Conservation (phyloP, 2,329 filamentous ascomycete genomes). For the Scedosporium aurantiacum region DNA sequence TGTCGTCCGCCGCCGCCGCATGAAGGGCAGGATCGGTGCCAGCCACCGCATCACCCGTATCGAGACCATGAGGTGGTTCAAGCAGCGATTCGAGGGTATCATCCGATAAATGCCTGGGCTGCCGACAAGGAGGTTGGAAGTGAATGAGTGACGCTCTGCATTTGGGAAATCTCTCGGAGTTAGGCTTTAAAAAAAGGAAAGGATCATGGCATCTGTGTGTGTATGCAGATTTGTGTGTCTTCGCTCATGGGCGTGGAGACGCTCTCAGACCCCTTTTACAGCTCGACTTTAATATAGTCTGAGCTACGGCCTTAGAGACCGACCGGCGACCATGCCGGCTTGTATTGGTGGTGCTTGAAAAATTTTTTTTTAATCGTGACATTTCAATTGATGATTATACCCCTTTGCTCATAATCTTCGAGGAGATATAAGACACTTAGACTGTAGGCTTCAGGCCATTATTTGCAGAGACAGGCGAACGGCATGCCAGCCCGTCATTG, state of each 20-base stretch:
- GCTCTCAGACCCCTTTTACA: slow-evolving; percentile 28
- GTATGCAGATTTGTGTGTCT: slow-evolving; percentile 28
- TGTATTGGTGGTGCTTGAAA: slow-evolving; percentile 20
- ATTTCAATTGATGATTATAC: slow-evolving; percentile 9
- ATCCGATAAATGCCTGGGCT: slow-evolving; percentile 65
- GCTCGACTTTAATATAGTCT: slow-evolving; percentile 45
- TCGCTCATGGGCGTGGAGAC: slow-evolving; percentile 13
- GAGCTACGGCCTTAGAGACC: slow-evolving; percentile 62
- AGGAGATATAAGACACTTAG: neutral
- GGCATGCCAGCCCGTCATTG: too few relatives aligned
- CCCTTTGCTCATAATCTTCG: neutral
- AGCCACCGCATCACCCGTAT: slow-evolving; percentile 86
- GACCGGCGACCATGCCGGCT: slow-evolving; percentile 60
- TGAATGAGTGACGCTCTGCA: slow-evolving; percentile 13
- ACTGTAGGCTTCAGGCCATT: neutral
- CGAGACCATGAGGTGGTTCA: slow-evolving; percentile 97
- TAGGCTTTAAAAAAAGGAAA: slow-evolving; percentile 16
- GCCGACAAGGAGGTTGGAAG: slow-evolving; percentile 7
- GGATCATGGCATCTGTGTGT: slow-evolving; percentile 14
- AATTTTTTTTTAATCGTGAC: slow-evolving; percentile 27
- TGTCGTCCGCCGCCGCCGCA: slow-evolving; percentile 87
- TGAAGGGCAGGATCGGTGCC: slow-evolving; percentile 75
- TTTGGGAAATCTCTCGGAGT: slow-evolving; percentile 12
- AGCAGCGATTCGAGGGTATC: slow-evolving; percentile 88
- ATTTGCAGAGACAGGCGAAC: too few relatives aligned